A percentile compares a stretch with the other conserved stretches of the same genome.
Evolutionary conservation across 169 alveolate species (phyloP).

Genomic region (Cyclospora cayetanensis): DNA sequence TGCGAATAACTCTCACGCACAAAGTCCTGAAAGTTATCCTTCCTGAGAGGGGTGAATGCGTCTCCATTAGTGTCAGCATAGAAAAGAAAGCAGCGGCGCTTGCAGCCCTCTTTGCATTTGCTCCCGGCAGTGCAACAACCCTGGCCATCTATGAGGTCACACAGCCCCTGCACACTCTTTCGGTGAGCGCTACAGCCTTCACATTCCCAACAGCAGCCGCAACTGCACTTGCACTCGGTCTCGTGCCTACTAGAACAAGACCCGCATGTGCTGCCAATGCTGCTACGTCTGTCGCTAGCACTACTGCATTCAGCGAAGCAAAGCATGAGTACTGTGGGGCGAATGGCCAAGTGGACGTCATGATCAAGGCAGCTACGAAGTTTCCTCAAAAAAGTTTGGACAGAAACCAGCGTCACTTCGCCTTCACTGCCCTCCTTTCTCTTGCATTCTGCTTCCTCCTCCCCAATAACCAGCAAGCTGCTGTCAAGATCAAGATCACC

Average conservation of each 20-base stretch:
- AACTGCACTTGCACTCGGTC: background rate
- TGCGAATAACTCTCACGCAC: slow-evolving; percentile 29
- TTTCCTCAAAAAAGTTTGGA: slow-evolving; percentile 35
- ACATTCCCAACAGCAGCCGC: slow-evolving; percentile 44
- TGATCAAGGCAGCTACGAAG: slow-evolving; percentile 49
- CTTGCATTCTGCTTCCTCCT: slow-evolving; percentile 23
- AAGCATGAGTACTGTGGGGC: slow-evolving; percentile 52
- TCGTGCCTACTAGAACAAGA: background rate
- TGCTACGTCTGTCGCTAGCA: background rate
- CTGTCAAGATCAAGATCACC: background rate
- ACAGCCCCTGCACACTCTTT: slow-evolving; percentile 39
- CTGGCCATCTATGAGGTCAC: slow-evolving; percentile 19
- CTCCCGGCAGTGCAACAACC: background rate
- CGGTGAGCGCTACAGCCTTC: background rate
- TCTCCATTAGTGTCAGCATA: slow-evolving; percentile 60
- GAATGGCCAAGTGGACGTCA: slow-evolving; percentile 36
- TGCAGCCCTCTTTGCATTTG: slow-evolving; percentile 24
- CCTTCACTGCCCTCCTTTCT: background rate
- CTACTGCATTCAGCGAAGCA: slow-evolving; percentile 17
- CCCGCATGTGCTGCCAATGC: background rate
- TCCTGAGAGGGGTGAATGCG: slow-evolving; percentile 54
- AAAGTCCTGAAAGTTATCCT: background rate
- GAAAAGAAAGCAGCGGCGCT: slow-evolving; percentile 51
- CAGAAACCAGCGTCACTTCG: slow-evolving; percentile 1
- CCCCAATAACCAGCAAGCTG: slow-evolving; percentile 5